These are phyloP conservation scores for Alternaria gansuensis DNA, from an alignment of 2,329 filamentous ascomycete genomes.

Conservation along the genomic window DNA sequence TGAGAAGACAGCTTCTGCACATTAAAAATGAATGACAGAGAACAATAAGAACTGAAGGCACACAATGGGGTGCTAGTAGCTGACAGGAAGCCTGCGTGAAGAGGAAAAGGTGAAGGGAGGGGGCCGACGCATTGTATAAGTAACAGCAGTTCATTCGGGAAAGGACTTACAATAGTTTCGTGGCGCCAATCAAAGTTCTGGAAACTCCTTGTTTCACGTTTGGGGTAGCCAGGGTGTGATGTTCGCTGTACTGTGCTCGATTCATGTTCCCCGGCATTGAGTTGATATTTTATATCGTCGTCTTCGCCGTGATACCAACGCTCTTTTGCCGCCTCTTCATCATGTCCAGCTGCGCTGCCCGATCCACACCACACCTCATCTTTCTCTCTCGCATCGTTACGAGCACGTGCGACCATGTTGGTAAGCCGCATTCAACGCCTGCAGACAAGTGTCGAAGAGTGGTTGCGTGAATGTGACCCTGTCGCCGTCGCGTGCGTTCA, in stretches of 20 bases:
- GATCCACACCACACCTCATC: slow-evolving; percentile 35
- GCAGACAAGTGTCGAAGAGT: slow-evolving; percentile 29
- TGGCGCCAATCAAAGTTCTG: slow-evolving; percentile 43
- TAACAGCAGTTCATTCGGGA: slow-evolving; percentile 36
- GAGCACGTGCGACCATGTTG: slow-evolving; percentile 34
- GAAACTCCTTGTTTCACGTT: slow-evolving; percentile 51
- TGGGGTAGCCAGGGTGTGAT: slow-evolving; percentile 38
- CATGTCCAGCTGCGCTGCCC: slow-evolving; percentile 26
- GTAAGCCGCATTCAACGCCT: slow-evolving; percentile 35
- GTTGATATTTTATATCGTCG: slow-evolving; percentile 44
- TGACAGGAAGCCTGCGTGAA: slow-evolving; percentile 47
- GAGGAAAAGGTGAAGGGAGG: slow-evolving; percentile 29
- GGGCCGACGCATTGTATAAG: slow-evolving; percentile 42
- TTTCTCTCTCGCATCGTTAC: slow-evolving; percentile 41
- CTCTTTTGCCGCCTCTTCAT: slow-evolving; percentile 34
- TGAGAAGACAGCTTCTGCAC: slow-evolving; percentile 24
- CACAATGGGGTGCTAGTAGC: slow-evolving; percentile 41
- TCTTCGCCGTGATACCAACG: slow-evolving; percentile 33
- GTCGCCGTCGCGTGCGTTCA: slow-evolving; percentile 35
- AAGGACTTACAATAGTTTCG: slow-evolving; percentile 44
- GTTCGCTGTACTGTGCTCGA: slow-evolving; percentile 41
- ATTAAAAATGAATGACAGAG: slow-evolving; percentile 46
- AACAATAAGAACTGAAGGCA: slow-evolving; percentile 42
- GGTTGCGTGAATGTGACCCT: slow-evolving; percentile 42
- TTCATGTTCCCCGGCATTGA: slow-evolving; percentile 32